Percentiles rank a stretch among this genome's conserved stretches.
Conservation (phyloP, 495 filamentous ascomycete species). For the Aspergillus affinis region DNA sequence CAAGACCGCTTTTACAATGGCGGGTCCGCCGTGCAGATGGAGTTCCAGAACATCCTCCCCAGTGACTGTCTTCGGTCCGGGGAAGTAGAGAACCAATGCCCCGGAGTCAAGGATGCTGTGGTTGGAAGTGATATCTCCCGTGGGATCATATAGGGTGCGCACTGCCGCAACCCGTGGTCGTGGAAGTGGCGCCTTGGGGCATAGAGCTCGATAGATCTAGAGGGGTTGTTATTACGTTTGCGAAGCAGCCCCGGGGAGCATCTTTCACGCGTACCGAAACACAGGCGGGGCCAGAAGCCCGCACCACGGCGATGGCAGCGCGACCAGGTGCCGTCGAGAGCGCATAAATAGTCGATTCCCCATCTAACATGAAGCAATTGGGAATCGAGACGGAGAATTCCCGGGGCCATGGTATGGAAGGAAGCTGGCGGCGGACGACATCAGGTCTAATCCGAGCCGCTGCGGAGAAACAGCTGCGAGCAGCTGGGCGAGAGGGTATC, state of each 20-base stretch:
- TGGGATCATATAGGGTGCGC: constrained; percentile 72
- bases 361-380: constrained; percentile 26
- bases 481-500: constrained; percentile 26
- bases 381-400: constrained; percentile 26
- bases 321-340: constrained; percentile 83
- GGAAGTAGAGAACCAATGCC: constrained; percentile 86
- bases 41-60: constrained; percentile 92
- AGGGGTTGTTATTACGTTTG: constrained; percentile 5
- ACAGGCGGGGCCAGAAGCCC: constrained; percentile 80
- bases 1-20: constrained; percentile 82
- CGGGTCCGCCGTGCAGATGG: constrained; percentile 90
- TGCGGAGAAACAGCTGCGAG: constrained; percentile 12
- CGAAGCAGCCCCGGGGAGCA: background rate
- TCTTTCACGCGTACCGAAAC: constrained; percentile 51
- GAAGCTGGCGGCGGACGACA: background rate
- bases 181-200: constrained; percentile 61
- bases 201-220: constrained; percentile 76
- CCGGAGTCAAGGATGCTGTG: constrained; percentile 70
- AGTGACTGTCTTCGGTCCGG: constrained; percentile 78
- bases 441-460: constrained; percentile 9
- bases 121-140: constrained; percentile 27
- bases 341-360: constrained; percentile 78
- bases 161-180: constrained; percentile 75
- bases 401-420: constrained; percentile 15
- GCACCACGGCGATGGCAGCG: constrained; percentile 89